Conservation (phyloP, 2,329 filamentous ascomycete genomes). For the Penicillium concentricum region DNA sequence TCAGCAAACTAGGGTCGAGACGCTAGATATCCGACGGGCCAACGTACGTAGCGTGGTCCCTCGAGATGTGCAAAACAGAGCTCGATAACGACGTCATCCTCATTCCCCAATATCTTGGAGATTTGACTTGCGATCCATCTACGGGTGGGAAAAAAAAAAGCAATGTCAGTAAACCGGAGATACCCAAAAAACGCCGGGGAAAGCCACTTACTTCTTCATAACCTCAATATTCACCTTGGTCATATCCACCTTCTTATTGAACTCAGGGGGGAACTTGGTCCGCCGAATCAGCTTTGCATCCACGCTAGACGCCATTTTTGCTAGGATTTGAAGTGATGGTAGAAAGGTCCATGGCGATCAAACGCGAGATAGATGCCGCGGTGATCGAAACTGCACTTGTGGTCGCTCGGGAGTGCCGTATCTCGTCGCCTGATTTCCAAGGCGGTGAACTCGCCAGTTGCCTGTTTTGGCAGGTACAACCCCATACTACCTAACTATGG, state of each 20-base stretch:
- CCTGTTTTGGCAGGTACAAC: no score
- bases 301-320: slow-evolving; percentile 73
- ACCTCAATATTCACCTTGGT: slow-evolving; percentile 95
- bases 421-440: not conserved
- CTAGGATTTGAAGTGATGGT: not conserved
- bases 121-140: slow-evolving; percentile 95
- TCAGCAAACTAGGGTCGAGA: slow-evolving; percentile 21
- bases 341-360: not conserved
- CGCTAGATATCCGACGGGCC: not conserved
- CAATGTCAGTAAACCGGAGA: slow-evolving; percentile 13
- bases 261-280: slow-evolving; percentile 92
- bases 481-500: no score
- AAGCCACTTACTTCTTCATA: slow-evolving; percentile 79
- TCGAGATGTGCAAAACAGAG: slow-evolving; percentile 71
- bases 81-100: slow-evolving; percentile 95
- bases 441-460: not conserved
- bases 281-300: slow-evolving; percentile 86
- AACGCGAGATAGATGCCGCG: not conserved
- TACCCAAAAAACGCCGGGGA: slow-evolving; percentile 11
- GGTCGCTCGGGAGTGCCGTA: not conserved
- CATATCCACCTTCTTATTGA: slow-evolving; percentile 95
- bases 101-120: slow-evolving; percentile 80
- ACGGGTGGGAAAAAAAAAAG: not conserved
- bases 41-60: slow-evolving; percentile 70
- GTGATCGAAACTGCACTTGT: not conserved